Evolutionary conservation across 805 yeast species (phyloP).

Genomic region (Ogataea saltuana): DNA sequence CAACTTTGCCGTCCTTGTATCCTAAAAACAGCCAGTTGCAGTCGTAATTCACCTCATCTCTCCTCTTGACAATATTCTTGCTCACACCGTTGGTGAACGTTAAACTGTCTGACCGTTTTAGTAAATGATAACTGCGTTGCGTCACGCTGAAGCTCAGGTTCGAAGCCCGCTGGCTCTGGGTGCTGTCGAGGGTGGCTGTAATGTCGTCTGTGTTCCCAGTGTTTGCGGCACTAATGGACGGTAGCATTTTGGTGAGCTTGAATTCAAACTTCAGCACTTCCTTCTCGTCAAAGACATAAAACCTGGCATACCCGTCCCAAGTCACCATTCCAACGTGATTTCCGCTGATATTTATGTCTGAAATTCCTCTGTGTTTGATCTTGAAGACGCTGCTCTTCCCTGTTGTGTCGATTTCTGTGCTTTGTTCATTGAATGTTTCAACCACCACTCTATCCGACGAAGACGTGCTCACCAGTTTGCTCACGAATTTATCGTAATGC

Average conservation of each 20-base stretch:
- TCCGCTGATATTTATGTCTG: slow-evolving; percentile 29
- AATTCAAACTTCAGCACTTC: slow-evolving; percentile 22
- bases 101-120: slow-evolving; percentile 13
- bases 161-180: slow-evolving; percentile 24
- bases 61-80: slow-evolving; percentile 34
- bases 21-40: slow-evolving; percentile 34
- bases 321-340: slow-evolving; percentile 39
- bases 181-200: slow-evolving; percentile 14
- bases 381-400: slow-evolving; percentile 11
- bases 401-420: slow-evolving; percentile 8
- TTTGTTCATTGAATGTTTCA: slow-evolving; percentile 24
- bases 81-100: slow-evolving; percentile 33
- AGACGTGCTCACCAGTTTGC: slow-evolving; percentile 46
- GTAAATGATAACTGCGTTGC: slow-evolving; percentile 22
- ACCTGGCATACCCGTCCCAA: slow-evolving; percentile 53
- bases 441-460: slow-evolving; percentile 44
- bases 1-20: slow-evolving; percentile 36
- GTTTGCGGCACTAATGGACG: slow-evolving; percentile 26
- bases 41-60: slow-evolving; percentile 29
- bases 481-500: slow-evolving; percentile 28
- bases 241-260: slow-evolving; percentile 29
- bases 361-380: slow-evolving; percentile 41
- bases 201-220: slow-evolving; percentile 10
- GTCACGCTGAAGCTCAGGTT: slow-evolving; percentile 22
- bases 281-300: slow-evolving; percentile 30